phyloP scores from a whole-genome alignment of 1,139 yeast species.

The Geotrichum candidum region DNA sequence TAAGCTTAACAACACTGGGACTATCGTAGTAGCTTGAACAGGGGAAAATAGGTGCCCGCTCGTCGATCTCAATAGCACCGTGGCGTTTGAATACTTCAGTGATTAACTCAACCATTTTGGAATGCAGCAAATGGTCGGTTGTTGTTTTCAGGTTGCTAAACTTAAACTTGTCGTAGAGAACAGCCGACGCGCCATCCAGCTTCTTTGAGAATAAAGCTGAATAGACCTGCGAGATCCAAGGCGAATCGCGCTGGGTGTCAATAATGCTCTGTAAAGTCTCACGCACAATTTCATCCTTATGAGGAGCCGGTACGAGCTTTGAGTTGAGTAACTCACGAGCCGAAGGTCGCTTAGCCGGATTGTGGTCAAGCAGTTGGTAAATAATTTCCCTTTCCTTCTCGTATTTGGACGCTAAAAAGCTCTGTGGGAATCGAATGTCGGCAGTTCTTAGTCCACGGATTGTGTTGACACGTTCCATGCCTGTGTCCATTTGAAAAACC shows the following conservation, averaged over 20 bases:
- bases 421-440: constrained; percentile 58
- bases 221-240: constrained; percentile 91
- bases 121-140: constrained; percentile 30
- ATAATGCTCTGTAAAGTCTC: constrained; percentile 82
- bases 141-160: constrained; percentile 8
- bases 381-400: constrained; percentile 63
- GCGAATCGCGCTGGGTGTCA: constrained; percentile 68
- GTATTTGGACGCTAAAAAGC: constrained; percentile 49
- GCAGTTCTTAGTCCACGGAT: constrained; percentile 56
- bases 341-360: constrained; percentile 70
- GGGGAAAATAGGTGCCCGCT: constrained; percentile 65
- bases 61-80: constrained; percentile 74
- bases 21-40: constrained; percentile 66
- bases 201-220: constrained; percentile 80
- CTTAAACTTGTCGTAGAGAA: constrained; percentile 53
- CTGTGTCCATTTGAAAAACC: constrained; percentile 76
- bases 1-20: constrained; percentile 63
- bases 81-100: constrained; percentile 61
- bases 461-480: constrained; percentile 83
- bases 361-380: constrained; percentile 60
- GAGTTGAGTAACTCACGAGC: constrained; percentile 71
- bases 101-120: constrained; percentile 49
- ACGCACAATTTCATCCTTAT: constrained; percentile 81
- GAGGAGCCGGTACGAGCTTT: constrained; percentile 80
- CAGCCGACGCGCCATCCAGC: constrained; percentile 72